phyloP scores from a whole-genome alignment of 2,329 filamentous ascomycete genomes.

The Pleochaeta shiraiana region DNA sequence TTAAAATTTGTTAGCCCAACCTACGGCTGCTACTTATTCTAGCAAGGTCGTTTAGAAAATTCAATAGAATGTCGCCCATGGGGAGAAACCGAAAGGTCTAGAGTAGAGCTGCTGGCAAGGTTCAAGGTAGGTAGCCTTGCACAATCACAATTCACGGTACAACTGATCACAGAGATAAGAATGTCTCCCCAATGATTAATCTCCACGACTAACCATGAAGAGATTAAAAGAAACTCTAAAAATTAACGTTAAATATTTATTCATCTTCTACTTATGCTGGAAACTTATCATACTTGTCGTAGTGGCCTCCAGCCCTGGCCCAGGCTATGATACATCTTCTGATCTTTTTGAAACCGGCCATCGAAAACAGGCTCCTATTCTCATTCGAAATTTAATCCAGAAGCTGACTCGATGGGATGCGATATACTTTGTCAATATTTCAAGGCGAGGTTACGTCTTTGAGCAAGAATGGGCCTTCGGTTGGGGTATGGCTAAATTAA shows the following conservation, averaged over 20 bases:
- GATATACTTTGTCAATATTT: conserved; percentile 46
- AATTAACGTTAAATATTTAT: background rate
- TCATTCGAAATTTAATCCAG: conserved; percentile 9
- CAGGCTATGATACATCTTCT: conserved; percentile 58
- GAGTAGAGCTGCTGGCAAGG: too few relatives aligned
- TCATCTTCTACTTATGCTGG: conserved; percentile 25
- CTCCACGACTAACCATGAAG: background rate
- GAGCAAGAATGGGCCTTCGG: conserved; percentile 83
- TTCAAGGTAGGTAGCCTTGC: too few relatives aligned
- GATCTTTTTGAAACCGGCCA: conserved; percentile 24
- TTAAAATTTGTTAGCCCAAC: too few relatives aligned
- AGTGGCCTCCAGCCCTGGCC: conserved; percentile 33
- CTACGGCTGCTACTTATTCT: too few relatives aligned
- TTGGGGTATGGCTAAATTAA: conserved; percentile 25
- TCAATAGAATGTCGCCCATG: too few relatives aligned
- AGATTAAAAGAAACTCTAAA: background rate
- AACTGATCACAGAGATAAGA: too few relatives aligned
- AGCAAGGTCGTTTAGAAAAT: too few relatives aligned
- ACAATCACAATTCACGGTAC: too few relatives aligned
- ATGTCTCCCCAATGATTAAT: too few relatives aligned
- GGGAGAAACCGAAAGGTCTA: too few relatives aligned
- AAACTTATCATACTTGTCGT: conserved; percentile 44
- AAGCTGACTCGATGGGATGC: conserved; percentile 62
- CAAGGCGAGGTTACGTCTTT: conserved; percentile 41
- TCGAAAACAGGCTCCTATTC: conserved; percentile 9